A percentile compares a stretch with the other conserved stretches of the same genome.
phyloP scores from a whole-genome alignment of 192 early-diverging fungal genomes.

The Umbelopsis sp. region DNA sequence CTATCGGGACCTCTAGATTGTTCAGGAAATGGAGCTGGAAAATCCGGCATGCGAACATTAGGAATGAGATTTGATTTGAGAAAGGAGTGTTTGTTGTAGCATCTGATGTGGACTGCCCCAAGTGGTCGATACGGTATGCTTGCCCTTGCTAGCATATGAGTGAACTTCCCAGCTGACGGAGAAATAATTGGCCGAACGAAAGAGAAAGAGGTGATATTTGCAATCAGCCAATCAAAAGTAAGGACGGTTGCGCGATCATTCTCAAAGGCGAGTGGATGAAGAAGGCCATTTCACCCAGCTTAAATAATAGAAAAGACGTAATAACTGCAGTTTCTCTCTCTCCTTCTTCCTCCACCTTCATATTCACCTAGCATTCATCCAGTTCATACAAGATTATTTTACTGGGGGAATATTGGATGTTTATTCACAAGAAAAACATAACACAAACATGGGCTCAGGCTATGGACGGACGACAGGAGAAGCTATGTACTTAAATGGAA shows the following conservation, averaged over 20 bases:
- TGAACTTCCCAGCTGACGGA: neutral
- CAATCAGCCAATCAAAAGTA: conserved; percentile 2
- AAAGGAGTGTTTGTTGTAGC: neutral
- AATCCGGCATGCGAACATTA: conserved; percentile 11
- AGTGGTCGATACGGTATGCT: neutral
- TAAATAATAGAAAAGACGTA: neutral
- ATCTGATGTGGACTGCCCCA: neutral
- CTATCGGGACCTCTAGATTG: conserved; percentile 1
- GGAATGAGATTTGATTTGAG: conserved; percentile 1
- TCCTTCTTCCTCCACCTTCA: conserved; percentile 1
- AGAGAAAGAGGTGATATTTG: neutral
- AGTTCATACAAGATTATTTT: neutral
- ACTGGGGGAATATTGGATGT: neutral
- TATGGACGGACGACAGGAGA: no score
- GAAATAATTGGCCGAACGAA: neutral
- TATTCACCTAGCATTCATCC: neutral
- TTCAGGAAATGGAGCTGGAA: neutral
- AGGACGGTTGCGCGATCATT: conserved; percentile 16
- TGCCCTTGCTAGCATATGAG: neutral
- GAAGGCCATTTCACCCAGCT: neutral
- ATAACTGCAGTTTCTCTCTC: neutral
- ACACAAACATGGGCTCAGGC: no score
- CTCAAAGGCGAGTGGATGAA: conserved; percentile 17
- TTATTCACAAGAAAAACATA: no score
- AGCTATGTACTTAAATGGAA: neutral